Evolutionary conservation across 1,284 basidiomycete species (phyloP), one percentile per base, ranked within the genome.

Genomic region (Ustilago shanxiensis): DNA sequence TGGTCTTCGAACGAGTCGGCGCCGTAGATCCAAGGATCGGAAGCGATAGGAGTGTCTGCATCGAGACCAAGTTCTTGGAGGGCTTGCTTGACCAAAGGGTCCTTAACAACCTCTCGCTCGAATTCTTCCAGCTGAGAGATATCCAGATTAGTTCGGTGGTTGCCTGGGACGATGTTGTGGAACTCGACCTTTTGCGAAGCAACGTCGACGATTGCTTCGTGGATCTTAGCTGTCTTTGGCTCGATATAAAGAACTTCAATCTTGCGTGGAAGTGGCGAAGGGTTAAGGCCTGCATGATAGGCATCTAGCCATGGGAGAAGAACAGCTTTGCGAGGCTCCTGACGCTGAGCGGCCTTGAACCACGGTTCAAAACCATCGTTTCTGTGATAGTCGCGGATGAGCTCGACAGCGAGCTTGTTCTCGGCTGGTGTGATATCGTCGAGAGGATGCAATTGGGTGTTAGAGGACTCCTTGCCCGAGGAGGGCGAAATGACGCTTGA

Each of bases 21-120:
- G 18, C 79, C 79, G 52, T 81, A 81, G 60, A 79, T 81, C 77
- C 79, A 81, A 18, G 77, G 72, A 35, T 79, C 80, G 22, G 76
- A 56, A 24, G 60, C 60, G 28, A 82, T 64, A 31, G 62, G 64
- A 14, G 65, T 72, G 39, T 79, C 77, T 1, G 49, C 24, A 10
- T 60, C 57, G 22, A 81, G 61, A 35, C 78, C 73, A 24, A 81
- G 60, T 54, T 77, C 60, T 20, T 65, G 31, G 14, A 81, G 67
- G 16, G 71, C 79, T 41, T 79, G 56, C 57, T 63, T 56, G 39
- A 72, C 66, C 10, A 56, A 28, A 4, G 73, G 73, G 39, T 58
- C 60, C 35, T 60, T 51, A 33, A 77, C 26, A 1, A 77, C 22
- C 22, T n/a, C 33, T 16, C 44, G 24, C 26, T 77, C 72, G 35